A percentile compares a stretch with the other conserved stretches of the same genome.
Conservation (phyloP, 2,329 filamentous ascomycete genomes). For the Zasmidium citrigriseum region DNA sequence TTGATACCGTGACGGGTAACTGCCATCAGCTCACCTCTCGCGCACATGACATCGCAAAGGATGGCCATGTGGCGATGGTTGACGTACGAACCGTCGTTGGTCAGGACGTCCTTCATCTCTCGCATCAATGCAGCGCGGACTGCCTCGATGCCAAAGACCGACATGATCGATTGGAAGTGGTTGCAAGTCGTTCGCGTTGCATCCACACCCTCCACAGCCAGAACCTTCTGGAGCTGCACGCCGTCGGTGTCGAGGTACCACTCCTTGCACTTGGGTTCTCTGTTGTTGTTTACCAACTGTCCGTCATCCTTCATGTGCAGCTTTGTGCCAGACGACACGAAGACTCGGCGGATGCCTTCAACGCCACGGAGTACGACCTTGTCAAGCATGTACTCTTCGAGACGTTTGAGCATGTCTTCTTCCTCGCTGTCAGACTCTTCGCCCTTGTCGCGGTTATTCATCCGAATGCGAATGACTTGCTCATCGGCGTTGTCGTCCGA, state of each 20-base stretch:
- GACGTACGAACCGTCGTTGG: slow-evolving; percentile 98
- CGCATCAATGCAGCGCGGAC: slow-evolving; percentile 82
- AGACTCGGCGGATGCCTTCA: slow-evolving; percentile 82
- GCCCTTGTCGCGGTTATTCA: slow-evolving; percentile 60
- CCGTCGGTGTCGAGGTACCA: slow-evolving; percentile 97
- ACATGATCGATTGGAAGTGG: slow-evolving; percentile 90
- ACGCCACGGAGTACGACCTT: slow-evolving; percentile 90
- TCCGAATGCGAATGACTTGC: slow-evolving; percentile 86
- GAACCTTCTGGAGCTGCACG: slow-evolving; percentile 79
- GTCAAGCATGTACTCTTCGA: slow-evolving; percentile 89
- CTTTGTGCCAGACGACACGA: slow-evolving; percentile 79
- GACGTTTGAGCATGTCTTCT: slow-evolving; percentile 90
- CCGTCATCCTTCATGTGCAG: slow-evolving; percentile 70
- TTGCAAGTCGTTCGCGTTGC: slow-evolving; percentile 86
- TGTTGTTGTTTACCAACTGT: slow-evolving; percentile 71
- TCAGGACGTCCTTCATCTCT: slow-evolving; percentile 88
- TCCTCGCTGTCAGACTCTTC: slow-evolving; percentile 68
- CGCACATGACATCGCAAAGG: slow-evolving; percentile 96
- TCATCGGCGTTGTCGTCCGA: slow-evolving; percentile 97
- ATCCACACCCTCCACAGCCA: slow-evolving; percentile 87
- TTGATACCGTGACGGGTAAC: slow-evolving; percentile 99
- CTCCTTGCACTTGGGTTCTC: slow-evolving; percentile 75
- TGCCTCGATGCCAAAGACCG: slow-evolving; percentile 95
- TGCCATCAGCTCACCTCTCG: slow-evolving; percentile 88
- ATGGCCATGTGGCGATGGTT: slow-evolving; percentile 97